phyloP scores from a whole-genome alignment of 805 yeast genomes.

The Saturnispora ahearnii region DNA sequence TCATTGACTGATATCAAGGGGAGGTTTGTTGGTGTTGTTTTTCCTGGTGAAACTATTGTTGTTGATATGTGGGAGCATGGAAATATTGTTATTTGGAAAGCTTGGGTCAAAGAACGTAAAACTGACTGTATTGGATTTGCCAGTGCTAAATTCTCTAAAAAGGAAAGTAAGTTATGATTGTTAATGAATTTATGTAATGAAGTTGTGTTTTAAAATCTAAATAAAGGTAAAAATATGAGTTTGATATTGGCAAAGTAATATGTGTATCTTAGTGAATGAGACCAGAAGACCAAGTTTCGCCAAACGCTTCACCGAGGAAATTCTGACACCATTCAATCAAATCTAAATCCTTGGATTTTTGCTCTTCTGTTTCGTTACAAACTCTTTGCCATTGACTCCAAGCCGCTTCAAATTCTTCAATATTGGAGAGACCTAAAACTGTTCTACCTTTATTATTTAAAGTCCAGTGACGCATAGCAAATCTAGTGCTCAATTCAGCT shows the following conservation, averaged over 20 bases:
- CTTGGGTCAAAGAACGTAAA: conserved; percentile 66
- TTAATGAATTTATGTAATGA: not conserved
- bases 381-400: conserved; percentile 47
- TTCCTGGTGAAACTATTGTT: conserved; percentile 85
- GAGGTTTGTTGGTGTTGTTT: conserved; percentile 84
- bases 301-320: conserved; percentile 43
- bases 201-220: not conserved
- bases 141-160: conserved; percentile 47
- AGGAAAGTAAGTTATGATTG: conserved; percentile 4
- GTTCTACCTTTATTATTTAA: conserved; percentile 40
- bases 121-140: conserved; percentile 69
- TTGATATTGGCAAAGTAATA: not conserved
- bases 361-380: conserved; percentile 27
- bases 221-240: too few relatives aligned
- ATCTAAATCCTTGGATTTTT: conserved; percentile 30
- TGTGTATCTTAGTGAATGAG: conserved; percentile 4
- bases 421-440: conserved; percentile 67
- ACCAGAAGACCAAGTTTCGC: conserved; percentile 56
- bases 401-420: conserved; percentile 58
- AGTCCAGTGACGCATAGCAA: conserved; percentile 56
- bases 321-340: conserved; percentile 36
- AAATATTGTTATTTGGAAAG: conserved; percentile 62
- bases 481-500: conserved; percentile 76
- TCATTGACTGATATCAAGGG: conserved; percentile 76
- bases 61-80: conserved; percentile 81